These are phyloP conservation scores for Amanita brunnescens DNA, from an alignment of 768 basidiomycete genomes.

Conservation along the genomic window DNA sequence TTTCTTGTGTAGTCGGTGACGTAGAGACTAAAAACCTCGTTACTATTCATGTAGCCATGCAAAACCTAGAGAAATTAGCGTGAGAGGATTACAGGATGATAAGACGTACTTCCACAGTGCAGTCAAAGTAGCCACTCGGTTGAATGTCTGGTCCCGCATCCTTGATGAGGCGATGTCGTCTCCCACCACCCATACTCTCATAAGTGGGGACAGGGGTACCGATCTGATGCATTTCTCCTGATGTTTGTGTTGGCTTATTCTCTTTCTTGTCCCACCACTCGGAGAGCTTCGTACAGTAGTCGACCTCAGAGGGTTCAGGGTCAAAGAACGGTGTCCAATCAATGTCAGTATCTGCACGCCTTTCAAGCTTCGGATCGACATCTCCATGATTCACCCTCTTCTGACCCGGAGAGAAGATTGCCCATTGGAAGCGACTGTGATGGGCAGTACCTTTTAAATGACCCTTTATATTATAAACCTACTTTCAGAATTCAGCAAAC, in stretches of 20 bases:
- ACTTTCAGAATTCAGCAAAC: not conserved
- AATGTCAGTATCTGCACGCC: slow-evolving; percentile 28
- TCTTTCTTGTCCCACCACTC: slow-evolving; percentile 43
- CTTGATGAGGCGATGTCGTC: slow-evolving; percentile 41
- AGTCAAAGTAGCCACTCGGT: slow-evolving; percentile 50
- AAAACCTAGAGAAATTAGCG: slow-evolving; percentile 34
- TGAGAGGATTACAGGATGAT: not conserved
- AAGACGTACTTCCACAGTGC: slow-evolving; percentile 47
- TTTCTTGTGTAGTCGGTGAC: slow-evolving; percentile 62
- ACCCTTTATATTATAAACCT: slow-evolving; percentile 12
- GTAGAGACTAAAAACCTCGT: slow-evolving; percentile 37
- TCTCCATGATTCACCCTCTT: slow-evolving; percentile 30
- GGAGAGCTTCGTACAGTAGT: slow-evolving; percentile 33
- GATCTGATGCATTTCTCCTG: not conserved
- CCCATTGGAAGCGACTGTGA: slow-evolving; percentile 42
- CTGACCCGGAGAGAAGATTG: slow-evolving; percentile 35
- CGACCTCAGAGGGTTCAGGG: slow-evolving; percentile 28
- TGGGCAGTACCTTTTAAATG: slow-evolving; percentile 34
- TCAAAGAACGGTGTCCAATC: slow-evolving; percentile 38
- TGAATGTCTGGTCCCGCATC: slow-evolving; percentile 36
- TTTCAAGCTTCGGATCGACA: slow-evolving; percentile 27
- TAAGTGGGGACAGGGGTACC: slow-evolving; percentile 5
- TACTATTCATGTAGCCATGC: slow-evolving; percentile 29
- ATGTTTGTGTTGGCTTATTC: slow-evolving; percentile 11
- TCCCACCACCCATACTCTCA: slow-evolving; percentile 11